phyloP scores from a whole-genome alignment of 805 yeast species.

The Ogataea zsoltii region DNA sequence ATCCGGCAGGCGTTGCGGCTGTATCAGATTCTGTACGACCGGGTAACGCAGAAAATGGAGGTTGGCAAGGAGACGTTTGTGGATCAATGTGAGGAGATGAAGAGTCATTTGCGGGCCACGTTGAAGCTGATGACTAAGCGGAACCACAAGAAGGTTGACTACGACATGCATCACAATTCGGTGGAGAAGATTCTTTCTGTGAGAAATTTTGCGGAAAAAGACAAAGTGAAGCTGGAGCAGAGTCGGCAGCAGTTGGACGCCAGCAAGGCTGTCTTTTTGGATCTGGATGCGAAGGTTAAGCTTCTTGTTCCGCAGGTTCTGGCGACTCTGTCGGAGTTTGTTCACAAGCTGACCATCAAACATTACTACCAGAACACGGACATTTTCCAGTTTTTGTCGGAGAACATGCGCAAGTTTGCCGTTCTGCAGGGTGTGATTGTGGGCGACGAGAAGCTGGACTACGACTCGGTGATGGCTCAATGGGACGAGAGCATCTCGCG shows the following conservation, averaged over 20 bases:
- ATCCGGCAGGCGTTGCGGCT: slow-evolving; percentile 31
- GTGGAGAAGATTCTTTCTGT: slow-evolving; percentile 41
- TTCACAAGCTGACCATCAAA: slow-evolving; percentile 42
- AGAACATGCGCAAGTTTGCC: slow-evolving; percentile 31
- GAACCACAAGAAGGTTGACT: slow-evolving; percentile 43
- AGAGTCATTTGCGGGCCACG: slow-evolving; percentile 36
- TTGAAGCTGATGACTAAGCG: slow-evolving; percentile 46
- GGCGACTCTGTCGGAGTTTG: slow-evolving; percentile 48
- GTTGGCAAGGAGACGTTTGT: slow-evolving; percentile 32
- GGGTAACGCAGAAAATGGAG: slow-evolving; percentile 25
- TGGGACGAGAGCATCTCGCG: slow-evolving; percentile 41
- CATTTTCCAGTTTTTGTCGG: slow-evolving; percentile 34
- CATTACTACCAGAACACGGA: slow-evolving; percentile 41
- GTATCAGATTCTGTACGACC: slow-evolving; percentile 26
- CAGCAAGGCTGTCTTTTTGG: slow-evolving; percentile 33
- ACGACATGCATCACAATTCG: slow-evolving; percentile 38
- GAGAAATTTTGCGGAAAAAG: slow-evolving; percentile 39
- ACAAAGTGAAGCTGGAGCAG: slow-evolving; percentile 34
- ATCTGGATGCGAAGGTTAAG: slow-evolving; percentile 42
- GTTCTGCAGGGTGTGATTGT: slow-evolving; percentile 35
- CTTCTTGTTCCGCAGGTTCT: slow-evolving; percentile 48
- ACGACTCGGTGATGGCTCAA: slow-evolving; percentile 37
- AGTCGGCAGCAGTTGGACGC: slow-evolving; percentile 36
- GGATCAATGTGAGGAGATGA: slow-evolving; percentile 41
- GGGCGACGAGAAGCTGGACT: slow-evolving; percentile 19